Base-by-base conservation (phyloP, 306 rosid genomes). In the Vigna unguiculata region DNA sequence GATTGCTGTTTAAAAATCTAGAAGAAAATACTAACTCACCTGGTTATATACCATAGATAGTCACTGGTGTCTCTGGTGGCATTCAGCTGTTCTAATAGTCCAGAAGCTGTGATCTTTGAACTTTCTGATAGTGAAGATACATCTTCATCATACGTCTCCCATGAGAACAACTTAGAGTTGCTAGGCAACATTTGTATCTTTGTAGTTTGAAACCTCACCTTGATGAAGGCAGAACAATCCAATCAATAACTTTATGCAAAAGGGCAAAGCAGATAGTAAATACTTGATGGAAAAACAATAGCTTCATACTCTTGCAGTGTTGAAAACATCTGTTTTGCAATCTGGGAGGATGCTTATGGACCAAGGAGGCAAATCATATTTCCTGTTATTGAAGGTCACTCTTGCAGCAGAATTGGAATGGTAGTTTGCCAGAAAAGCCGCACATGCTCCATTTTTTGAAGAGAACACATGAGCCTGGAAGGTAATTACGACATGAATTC, bases 341-440 rank as follows among this genome's bases (percentile, higher is more conserved):
- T 95, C 97, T 17, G 99, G 99, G 70, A 95, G 97, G 76, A 95
- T 95, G 88, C 99, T 95, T 74, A 90, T 83, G 61, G 99, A 95
- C 99, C 99, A 95, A 86, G 97, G 85, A 83, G 99, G 97, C 81
- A 95, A 84, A 72, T 85, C 84, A 51, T 92, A 89, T 78, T 80
- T 92, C 84, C 51, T 72, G 77, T 91, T 91, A 69, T 95, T 92
- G 82, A 92, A 95, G 6, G 47, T 71, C 82, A 92, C 97, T 34
- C 78, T 82, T 41, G 92, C 96, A 47, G 90, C 83, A 46, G 93
- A 86, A 12, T 63, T 65, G 6, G 86, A 25, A 70, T 91, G 82
- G 79, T 78, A 89, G 78, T 95, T 95, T 55, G 97, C 83, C 13
- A 95, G 93, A 85, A 95, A 95, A 49, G 99, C 99, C 8, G 96